A percentile compares a stretch with the other conserved stretches of the same genome.
phyloP scores from a whole-genome alignment of 768 basidiomycete genomes.

The Kockovaella imperatae region DNA sequence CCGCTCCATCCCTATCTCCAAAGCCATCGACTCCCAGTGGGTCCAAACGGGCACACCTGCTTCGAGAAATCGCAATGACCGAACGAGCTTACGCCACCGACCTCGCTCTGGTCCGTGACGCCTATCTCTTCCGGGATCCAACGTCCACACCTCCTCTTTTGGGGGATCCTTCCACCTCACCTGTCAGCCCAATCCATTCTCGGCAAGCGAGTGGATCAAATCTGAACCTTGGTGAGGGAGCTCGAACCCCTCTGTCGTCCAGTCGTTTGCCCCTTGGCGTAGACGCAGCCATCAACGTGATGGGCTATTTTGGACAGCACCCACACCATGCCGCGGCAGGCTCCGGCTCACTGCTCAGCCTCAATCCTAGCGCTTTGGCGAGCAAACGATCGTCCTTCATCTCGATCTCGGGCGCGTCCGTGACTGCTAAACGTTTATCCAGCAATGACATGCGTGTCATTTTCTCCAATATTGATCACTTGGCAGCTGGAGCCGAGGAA shows the following conservation, averaged over 20 bases:
- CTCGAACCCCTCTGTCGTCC: not conserved
- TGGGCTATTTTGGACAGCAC: not conserved
- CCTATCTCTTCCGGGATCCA: constrained; percentile 21
- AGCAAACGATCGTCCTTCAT: not conserved
- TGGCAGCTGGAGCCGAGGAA: constrained; percentile 40
- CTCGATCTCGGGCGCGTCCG: constrained; percentile 1
- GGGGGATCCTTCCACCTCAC: not conserved
- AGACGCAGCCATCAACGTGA: not conserved
- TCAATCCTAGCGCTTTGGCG: not conserved
- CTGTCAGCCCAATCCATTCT: too few species aligned
- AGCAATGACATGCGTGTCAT: constrained; percentile 37
- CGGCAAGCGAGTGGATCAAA: not conserved
- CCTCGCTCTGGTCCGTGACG: constrained; percentile 42
- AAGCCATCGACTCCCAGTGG: constrained; percentile 8
- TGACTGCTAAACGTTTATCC: constrained; percentile 32
- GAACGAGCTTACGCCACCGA: constrained; percentile 44
- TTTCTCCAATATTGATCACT: constrained; percentile 43
- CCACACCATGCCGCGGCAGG: not conserved
- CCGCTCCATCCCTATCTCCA: constrained; percentile 11
- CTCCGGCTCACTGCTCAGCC: not conserved
- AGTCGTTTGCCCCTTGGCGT: not conserved
- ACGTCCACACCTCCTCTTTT: not conserved
- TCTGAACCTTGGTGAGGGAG: not conserved
- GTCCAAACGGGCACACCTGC: constrained; percentile 42
- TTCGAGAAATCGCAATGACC: constrained; percentile 43